These are phyloP conservation scores for Diaporthe batatas DNA, from an alignment of 2,329 filamentous ascomycete genomes.

Conservation along the genomic window DNA sequence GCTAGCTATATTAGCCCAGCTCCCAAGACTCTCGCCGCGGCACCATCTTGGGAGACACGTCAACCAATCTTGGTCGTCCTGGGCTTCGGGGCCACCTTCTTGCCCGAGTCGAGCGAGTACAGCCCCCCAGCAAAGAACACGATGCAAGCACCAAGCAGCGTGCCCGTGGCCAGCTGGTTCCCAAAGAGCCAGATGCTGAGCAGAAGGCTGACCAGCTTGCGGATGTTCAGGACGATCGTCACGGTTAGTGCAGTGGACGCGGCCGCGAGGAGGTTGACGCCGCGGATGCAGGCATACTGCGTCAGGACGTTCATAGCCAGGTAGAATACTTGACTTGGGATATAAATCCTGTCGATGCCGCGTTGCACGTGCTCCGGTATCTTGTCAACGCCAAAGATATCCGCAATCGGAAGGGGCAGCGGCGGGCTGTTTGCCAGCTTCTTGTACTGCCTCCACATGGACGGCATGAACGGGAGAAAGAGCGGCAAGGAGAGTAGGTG, in stretches of 20 bases:
- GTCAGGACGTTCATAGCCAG: slow-evolving; percentile 85
- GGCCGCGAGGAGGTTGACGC: slow-evolving; percentile 93
- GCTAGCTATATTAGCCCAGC: slow-evolving; percentile 22
- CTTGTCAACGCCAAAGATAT: slow-evolving; percentile 49
- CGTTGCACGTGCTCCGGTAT: slow-evolving; percentile 56
- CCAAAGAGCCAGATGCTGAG: slow-evolving; percentile 96
- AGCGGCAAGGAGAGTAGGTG: slow-evolving; percentile 81
- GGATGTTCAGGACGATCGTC: slow-evolving; percentile 94
- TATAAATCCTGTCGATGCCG: slow-evolving; percentile 54
- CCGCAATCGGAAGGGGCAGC: slow-evolving; percentile 60
- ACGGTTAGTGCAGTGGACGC: slow-evolving; percentile 93
- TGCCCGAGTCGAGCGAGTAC: slow-evolving; percentile 81
- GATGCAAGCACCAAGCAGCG: slow-evolving; percentile 82
- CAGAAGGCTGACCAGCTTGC: slow-evolving; percentile 91
- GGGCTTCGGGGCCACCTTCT: slow-evolving; percentile 52
- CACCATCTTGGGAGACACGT: slow-evolving; percentile 11
- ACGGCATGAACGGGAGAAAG: slow-evolving; percentile 79
- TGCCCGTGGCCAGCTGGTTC: slow-evolving; percentile 81
- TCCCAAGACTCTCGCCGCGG: slow-evolving; percentile 9
- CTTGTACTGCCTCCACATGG: slow-evolving; percentile 73
- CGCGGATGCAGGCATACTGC: slow-evolving; percentile 94
- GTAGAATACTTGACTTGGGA: slow-evolving; percentile 80
- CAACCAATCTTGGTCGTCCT: slow-evolving; percentile 48
- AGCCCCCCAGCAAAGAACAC: slow-evolving; percentile 93
- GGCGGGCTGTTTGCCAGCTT: slow-evolving; percentile 75